Base-by-base conservation (phyloP, 1,284 basidiomycete species). In the Naganishia albida region DNA sequence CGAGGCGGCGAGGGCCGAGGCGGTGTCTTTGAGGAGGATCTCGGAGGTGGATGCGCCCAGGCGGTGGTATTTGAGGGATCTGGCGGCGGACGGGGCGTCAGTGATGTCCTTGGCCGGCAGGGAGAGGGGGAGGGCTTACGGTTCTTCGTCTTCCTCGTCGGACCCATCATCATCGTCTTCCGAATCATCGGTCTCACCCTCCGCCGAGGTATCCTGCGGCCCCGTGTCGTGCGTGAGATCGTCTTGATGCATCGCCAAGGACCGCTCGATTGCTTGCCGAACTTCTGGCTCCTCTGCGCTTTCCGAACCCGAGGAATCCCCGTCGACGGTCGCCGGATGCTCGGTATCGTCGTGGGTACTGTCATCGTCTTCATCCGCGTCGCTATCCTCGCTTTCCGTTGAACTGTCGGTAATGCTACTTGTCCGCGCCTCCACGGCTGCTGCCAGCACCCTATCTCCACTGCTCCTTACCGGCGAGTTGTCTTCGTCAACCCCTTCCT, bases 21-120 rank as follows among this genome's bases (percentile, higher is more conserved):
- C 90, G 20, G 89, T 88, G 75, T 98, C 94, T 74, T 89, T 92
- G 78, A 86, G 86, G 55, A 97, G 83, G n/a, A 97, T 80, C 71
- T 92, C 89, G 2, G 85, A 84, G 46, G 90, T 82, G 2, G 85
- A 81, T 6, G 90, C 90, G 49, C 85, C 84, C 60, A 98, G 83
- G 51, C 89, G 84, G 70, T 89, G 87, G 75, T 98, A 98, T 76
- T 98, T 98, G 73, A 98, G 84, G 0, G 90, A 85, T 53, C 78
- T 80, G 67, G 8, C 72, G 74, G 23, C 10, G 7, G 28, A 39
- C 6, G 23, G 55, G n/a, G 38, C 38, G 23, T 46, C 34, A 53
- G 50, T 26, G 7, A 13, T 16, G 7, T 13, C 18, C 15, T 18
- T 16, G 55, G 7, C 25, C 26, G 52, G 46, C 42, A 20, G 16